Evolutionary conservation across 192 early-diverging fungal genomes (phyloP).

Genomic region (Umbelopsis vinacea): DNA sequence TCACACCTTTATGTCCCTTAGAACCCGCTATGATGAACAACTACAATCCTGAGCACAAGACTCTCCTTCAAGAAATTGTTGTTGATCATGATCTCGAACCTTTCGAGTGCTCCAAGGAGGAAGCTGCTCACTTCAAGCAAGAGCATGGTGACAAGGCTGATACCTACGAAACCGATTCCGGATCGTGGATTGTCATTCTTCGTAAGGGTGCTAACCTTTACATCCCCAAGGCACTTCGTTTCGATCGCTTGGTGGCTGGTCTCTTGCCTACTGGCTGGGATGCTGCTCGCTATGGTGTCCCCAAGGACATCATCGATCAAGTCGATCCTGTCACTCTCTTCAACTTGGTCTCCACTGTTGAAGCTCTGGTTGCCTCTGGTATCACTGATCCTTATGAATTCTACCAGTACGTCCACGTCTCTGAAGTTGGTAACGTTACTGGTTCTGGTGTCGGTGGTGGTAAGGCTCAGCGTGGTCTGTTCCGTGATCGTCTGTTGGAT

Average conservation of each 20-base stretch:
- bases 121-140: constrained; percentile 82
- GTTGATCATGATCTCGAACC: constrained; percentile 86
- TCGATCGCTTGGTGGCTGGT: constrained; percentile 88
- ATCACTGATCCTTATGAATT: constrained; percentile 97
- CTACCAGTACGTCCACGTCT: constrained; percentile 95
- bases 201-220: constrained; percentile 87
- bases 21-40: constrained; percentile 81
- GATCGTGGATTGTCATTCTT: constrained; percentile 78
- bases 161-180: constrained; percentile 66
- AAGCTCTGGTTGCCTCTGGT: constrained; percentile 88
- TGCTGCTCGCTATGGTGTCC: constrained; percentile 90
- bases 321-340: constrained; percentile 93
- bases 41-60: constrained; percentile 86
- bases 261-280: constrained; percentile 97
- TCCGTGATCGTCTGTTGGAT: constrained; percentile 78
- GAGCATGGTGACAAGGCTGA: constrained; percentile 82
- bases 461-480: constrained; percentile 76
- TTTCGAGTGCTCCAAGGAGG: constrained; percentile 86
- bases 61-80: constrained; percentile 88
- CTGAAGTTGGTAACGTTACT: constrained; percentile 89
- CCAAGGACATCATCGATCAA: constrained; percentile 87
- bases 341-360: constrained; percentile 88
- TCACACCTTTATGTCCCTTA: neutral
- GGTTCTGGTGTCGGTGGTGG: constrained; percentile 93
- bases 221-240: constrained; percentile 92